phyloP scores from a whole-genome alignment of 2,329 filamentous ascomycete species.

The Bipolaris cookei region DNA sequence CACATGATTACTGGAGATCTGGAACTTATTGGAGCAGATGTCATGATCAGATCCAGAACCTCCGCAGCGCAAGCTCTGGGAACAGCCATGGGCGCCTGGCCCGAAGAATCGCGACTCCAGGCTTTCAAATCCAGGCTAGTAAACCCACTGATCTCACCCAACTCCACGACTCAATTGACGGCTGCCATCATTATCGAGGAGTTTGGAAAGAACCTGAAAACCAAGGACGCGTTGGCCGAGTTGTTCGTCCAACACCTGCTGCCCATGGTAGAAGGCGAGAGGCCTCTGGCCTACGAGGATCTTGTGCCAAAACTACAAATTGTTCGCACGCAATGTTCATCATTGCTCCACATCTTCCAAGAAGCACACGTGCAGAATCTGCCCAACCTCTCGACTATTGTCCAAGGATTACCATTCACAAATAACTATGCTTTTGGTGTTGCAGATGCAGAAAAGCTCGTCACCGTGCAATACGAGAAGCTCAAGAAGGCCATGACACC shows the following conservation, averaged over 20 bases:
- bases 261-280: slow-evolving; percentile 78
- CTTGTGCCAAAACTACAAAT: slow-evolving; percentile 89
- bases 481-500: slow-evolving; percentile 89
- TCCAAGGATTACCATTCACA: slow-evolving; percentile 90
- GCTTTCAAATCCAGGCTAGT: slow-evolving; percentile 70
- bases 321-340: slow-evolving; percentile 87
- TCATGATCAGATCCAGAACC: slow-evolving; percentile 87
- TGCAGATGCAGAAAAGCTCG: slow-evolving; percentile 83
- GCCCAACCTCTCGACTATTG: slow-evolving; percentile 83
- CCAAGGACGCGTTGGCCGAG: slow-evolving; percentile 58
- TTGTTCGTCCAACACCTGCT: slow-evolving; percentile 71
- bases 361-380: slow-evolving; percentile 68
- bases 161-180: slow-evolving; percentile 84
- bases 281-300: slow-evolving; percentile 84
- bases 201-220: slow-evolving; percentile 67
- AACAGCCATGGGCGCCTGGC: slow-evolving; percentile 78
- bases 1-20: slow-evolving; percentile 98
- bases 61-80: slow-evolving; percentile 86
- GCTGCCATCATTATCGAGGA: slow-evolving; percentile 87
- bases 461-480: slow-evolving; percentile 83
- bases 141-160: slow-evolving; percentile 71
- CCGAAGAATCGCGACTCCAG: slow-evolving; percentile 63
- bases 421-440: slow-evolving; percentile 93
- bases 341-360: slow-evolving; percentile 87
- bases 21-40: slow-evolving; percentile 88